These are phyloP conservation scores for Populus hybrid DNA, from an alignment of 441 rosid species.

Conservation along the genomic window DNA sequence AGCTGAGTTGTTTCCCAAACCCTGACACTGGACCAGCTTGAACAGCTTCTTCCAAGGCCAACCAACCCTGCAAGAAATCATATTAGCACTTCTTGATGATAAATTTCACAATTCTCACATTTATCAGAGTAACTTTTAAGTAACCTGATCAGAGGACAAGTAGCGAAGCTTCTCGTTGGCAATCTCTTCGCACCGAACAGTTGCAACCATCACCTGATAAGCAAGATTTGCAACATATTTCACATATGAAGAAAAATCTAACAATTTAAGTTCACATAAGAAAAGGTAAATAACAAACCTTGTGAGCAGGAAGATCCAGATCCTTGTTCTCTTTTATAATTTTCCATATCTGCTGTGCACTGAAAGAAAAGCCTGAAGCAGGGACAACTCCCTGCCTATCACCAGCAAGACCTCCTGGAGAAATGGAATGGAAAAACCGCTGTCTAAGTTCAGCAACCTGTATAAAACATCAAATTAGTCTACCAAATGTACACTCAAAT, in stretches of 20 bases:
- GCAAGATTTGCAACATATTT: slow-evolving; percentile 14
- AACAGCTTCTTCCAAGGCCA: slow-evolving; percentile 58
- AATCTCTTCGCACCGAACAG: slow-evolving; percentile 80
- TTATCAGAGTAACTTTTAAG: not conserved
- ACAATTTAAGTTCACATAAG: slow-evolving; percentile 4
- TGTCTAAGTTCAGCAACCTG: slow-evolving; percentile 79
- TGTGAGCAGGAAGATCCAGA: slow-evolving; percentile 87
- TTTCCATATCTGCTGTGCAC: slow-evolving; percentile 82
- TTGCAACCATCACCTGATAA: slow-evolving; percentile 85
- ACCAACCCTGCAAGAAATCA: slow-evolving; percentile 49
- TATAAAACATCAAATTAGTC: slow-evolving; percentile 21
- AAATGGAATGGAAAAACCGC: slow-evolving; percentile 66
- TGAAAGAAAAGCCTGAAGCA: slow-evolving; percentile 87
- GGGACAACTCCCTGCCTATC: slow-evolving; percentile 75
- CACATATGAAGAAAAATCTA: slow-evolving; percentile 9
- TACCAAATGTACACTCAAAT: not conserved
- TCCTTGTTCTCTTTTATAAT: slow-evolving; percentile 84
- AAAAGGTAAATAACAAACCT: slow-evolving; percentile 38
- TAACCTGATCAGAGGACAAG: slow-evolving; percentile 53
- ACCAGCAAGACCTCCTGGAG: slow-evolving; percentile 88
- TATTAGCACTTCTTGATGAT: slow-evolving; percentile 14
- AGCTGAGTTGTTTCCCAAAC: slow-evolving; percentile 69
- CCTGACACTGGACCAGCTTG: slow-evolving; percentile 58
- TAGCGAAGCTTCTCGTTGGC: slow-evolving; percentile 49
- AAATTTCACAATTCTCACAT: not conserved